phyloP scores from a whole-genome alignment of 2,329 filamentous ascomycete species.

The Aspergillus quadricinctus region DNA sequence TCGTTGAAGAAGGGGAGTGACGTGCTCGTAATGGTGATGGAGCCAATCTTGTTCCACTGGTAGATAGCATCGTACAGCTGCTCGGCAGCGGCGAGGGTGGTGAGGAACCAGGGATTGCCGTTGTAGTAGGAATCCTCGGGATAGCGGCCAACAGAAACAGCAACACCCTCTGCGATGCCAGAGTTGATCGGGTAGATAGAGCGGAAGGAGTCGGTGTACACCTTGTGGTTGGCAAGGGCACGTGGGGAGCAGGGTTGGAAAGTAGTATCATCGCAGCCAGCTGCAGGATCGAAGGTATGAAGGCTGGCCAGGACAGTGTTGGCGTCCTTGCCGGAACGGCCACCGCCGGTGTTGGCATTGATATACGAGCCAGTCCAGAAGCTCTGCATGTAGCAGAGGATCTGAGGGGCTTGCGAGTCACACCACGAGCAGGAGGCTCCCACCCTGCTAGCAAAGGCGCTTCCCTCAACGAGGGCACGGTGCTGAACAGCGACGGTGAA shows the following conservation, averaged over 20 bases:
- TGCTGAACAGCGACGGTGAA: slow-evolving; percentile 71
- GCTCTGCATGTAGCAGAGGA: slow-evolving; percentile 68
- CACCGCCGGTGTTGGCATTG: slow-evolving; percentile 61
- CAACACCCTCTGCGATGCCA: slow-evolving; percentile 21
- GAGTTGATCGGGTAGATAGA: slow-evolving; percentile 57
- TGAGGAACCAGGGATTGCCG: slow-evolving; percentile 77
- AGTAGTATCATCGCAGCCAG: slow-evolving; percentile 44
- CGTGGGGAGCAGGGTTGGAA: slow-evolving; percentile 72
- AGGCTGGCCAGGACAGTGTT: slow-evolving; percentile 60
- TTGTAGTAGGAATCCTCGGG: slow-evolving; percentile 69
- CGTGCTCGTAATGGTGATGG: slow-evolving; percentile 59
- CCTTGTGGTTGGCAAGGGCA: slow-evolving; percentile 72
- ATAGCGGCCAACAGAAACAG: slow-evolving; percentile 57
- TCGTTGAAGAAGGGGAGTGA: slow-evolving; percentile 70
- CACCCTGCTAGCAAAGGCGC: slow-evolving; percentile 59
- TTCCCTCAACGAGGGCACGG: slow-evolving; percentile 58
- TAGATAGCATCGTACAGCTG: slow-evolving; percentile 73
- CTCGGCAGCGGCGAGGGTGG: slow-evolving; percentile 72
- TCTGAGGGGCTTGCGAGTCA: slow-evolving; percentile 60
- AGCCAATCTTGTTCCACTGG: slow-evolving; percentile 62
- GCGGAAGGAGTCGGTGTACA: slow-evolving; percentile 70
- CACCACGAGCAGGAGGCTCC: slow-evolving; percentile 59
- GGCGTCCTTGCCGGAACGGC: slow-evolving; percentile 65
- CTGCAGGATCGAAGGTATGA: slow-evolving; percentile 35
- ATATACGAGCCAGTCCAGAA: slow-evolving; percentile 67